These are phyloP conservation scores for Aspergillus bombycis DNA, from an alignment of 2,329 filamentous ascomycete genomes.

Conservation along the genomic window DNA sequence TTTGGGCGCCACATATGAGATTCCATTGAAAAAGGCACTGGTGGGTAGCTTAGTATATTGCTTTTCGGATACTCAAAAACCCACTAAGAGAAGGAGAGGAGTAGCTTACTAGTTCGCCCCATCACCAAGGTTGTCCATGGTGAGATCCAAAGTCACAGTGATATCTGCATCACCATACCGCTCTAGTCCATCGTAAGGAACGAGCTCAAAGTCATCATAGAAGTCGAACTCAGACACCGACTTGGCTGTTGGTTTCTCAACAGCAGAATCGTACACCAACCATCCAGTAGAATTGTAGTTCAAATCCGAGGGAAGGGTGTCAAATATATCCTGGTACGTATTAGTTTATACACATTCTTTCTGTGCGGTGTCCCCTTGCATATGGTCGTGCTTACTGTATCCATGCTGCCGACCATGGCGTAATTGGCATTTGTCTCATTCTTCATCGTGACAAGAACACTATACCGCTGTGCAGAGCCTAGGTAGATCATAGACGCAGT, in stretches of 20 bases:
- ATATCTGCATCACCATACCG: slow-evolving; percentile 63
- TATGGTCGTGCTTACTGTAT: slow-evolving; percentile 26
- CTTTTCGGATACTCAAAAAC: too few relatives aligned
- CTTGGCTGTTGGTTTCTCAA: slow-evolving; percentile 25
- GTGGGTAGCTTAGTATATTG: too few relatives aligned
- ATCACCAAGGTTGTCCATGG: slow-evolving; percentile 54
- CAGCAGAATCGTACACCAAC: slow-evolving; percentile 67
- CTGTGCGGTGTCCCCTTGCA: background rate
- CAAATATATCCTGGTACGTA: background rate
- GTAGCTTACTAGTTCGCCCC: slow-evolving; percentile 37
- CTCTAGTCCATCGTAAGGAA: slow-evolving; percentile 67
- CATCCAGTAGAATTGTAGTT: slow-evolving; percentile 53
- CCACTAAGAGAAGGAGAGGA: background rate
- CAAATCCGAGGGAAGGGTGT: slow-evolving; percentile 32
- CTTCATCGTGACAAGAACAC: slow-evolving; percentile 61
- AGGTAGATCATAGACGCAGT: slow-evolving; percentile 68
- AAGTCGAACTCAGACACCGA: slow-evolving; percentile 55
- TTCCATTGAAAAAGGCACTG: slow-evolving; percentile 30
- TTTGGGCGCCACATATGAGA: slow-evolving; percentile 34
- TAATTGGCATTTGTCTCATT: slow-evolving; percentile 66
- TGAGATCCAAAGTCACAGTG: slow-evolving; percentile 71
- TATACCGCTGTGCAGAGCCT: slow-evolving; percentile 66
- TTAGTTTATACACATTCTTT: too few relatives aligned
- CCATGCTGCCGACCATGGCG: slow-evolving; percentile 53
- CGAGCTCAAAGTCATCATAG: slow-evolving; percentile 73